A percentile compares a stretch with the other conserved stretches of the same genome.
Evolutionary conservation across 1,284 basidiomycete genomes (phyloP).

Genomic region (Marasmius fiardii): DNA sequence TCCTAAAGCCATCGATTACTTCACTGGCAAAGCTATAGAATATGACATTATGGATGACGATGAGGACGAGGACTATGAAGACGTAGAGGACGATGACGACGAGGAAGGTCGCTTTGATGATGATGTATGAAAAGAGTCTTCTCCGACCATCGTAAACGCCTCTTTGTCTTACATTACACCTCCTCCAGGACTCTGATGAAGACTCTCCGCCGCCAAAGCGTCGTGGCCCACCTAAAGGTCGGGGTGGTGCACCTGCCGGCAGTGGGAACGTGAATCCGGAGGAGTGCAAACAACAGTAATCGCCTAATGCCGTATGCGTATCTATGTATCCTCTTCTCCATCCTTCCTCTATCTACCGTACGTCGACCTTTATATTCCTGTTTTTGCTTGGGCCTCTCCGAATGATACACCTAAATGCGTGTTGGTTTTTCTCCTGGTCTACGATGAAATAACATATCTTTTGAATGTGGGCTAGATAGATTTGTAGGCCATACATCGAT

Average conservation of each 20-base stretch:
- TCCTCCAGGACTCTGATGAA: conserved; percentile 45
- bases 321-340: not conserved
- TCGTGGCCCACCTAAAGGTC: conserved; percentile 54
- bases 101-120: conserved; percentile 58
- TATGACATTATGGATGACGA: conserved; percentile 79
- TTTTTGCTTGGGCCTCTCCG: not conserved
- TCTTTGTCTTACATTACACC: conserved; percentile 3
- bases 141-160: conserved; percentile 9
- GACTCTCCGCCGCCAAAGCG: conserved; percentile 54
- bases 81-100: conserved; percentile 56
- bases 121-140: conserved; percentile 26
- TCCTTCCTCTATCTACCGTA: not conserved
- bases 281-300: conserved; percentile 85
- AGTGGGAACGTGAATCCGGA: conserved; percentile 61
- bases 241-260: conserved; percentile 35
- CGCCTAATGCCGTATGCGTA: not conserved
- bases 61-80: conserved; percentile 61
- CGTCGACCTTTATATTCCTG: not conserved
- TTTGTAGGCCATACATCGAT: too few species aligned
- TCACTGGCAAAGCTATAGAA: conserved; percentile 94
- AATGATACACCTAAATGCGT: not conserved
- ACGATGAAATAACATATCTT: not conserved
- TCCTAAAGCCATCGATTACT: conserved; percentile 92
- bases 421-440: not conserved
- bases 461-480: too few species aligned